Base-by-base conservation (phyloP, 2,329 filamentous ascomycete species). In the Colletotrichum tabaci region DNA sequence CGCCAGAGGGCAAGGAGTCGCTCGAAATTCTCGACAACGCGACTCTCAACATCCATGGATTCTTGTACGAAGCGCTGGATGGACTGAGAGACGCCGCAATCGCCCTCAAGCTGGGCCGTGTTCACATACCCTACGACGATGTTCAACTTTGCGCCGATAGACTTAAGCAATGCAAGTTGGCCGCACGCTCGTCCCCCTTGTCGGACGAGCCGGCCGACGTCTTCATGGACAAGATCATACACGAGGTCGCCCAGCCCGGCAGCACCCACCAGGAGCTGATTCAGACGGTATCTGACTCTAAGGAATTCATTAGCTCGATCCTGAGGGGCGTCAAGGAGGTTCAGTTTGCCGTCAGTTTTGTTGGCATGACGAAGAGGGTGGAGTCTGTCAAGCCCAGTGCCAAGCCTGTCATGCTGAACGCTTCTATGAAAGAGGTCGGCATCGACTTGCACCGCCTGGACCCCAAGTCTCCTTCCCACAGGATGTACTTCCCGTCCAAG, bases 401-500 rank as follows among this genome's bases (percentile, higher is more conserved):
- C 38, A 86, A 88, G n/a, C 92, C 94, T 4, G 88, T 98, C 9
- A 90, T 93, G 71, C 87, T 98, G 72, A 98, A 96, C 78, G 89
- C 95, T 55, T 95, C 96, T 8, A 97, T 98, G 89, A 98, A 99
- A 80, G 97, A 99, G 80, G 91, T 99, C 52, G 96, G 96, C 72
- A 89, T 99, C 79, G 96, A 99, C 79, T 85, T 99, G 50, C 92
- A 98, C 79, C 91, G 96, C 26, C 88, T 99, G 66, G 96, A 99
- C 79, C 92, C 94, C 52, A 96, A 94, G 77, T 98, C 95, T 18
- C 95, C 96, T 0, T 95, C 96, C 0, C 96, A 99, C 85, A 91
- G 96, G 74, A 99, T 98, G 96, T 98, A 99, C 82, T 99, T 99
- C 79, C 94, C 95, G 2, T 91, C 93, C 26, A 92, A 94, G 73